phyloP scores from a whole-genome alignment of 2,329 filamentous ascomycete species.

The Chrysosporium keratinophilum region DNA sequence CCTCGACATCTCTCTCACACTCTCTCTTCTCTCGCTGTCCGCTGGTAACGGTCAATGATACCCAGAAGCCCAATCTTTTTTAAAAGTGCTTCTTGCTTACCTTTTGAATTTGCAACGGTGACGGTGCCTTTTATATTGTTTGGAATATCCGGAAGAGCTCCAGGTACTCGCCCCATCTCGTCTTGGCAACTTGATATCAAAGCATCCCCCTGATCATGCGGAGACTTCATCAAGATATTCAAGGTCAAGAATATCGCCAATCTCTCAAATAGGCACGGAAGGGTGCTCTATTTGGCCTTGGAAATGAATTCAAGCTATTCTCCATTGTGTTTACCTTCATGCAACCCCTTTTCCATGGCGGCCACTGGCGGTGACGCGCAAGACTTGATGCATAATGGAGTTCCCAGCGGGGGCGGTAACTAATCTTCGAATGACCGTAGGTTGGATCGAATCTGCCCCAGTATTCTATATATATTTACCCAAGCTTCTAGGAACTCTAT shows the following conservation, averaged over 20 bases:
- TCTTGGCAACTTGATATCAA: conserved; percentile 1
- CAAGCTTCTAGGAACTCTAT: conserved; percentile 30
- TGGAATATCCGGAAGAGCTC: background rate
- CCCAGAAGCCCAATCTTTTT: background rate
- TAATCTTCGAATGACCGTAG: conserved; percentile 35
- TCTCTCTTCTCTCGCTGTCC: background rate
- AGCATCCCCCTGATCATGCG: conserved; percentile 1
- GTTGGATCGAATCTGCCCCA: conserved; percentile 16
- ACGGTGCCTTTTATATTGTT: background rate
- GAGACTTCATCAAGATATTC: background rate
- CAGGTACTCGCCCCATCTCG: background rate
- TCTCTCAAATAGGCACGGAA: conserved; percentile 7
- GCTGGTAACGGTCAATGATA: background rate
- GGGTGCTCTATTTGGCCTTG: background rate
- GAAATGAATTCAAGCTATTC: conserved; percentile 11
- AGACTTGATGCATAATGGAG: conserved; percentile 27
- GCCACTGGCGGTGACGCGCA: conserved; percentile 4
- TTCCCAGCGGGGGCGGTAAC: conserved; percentile 36
- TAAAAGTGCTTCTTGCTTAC: background rate
- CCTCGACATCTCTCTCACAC: background rate
- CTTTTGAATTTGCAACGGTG: background rate
- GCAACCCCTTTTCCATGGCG: conserved; percentile 8
- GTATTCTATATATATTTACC: background rate
- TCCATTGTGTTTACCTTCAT: conserved; percentile 2
- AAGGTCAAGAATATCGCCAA: background rate